Evolutionary conservation across 2,329 filamentous ascomycete genomes (phyloP).

Genomic region (Hansfordia pulvinata): DNA sequence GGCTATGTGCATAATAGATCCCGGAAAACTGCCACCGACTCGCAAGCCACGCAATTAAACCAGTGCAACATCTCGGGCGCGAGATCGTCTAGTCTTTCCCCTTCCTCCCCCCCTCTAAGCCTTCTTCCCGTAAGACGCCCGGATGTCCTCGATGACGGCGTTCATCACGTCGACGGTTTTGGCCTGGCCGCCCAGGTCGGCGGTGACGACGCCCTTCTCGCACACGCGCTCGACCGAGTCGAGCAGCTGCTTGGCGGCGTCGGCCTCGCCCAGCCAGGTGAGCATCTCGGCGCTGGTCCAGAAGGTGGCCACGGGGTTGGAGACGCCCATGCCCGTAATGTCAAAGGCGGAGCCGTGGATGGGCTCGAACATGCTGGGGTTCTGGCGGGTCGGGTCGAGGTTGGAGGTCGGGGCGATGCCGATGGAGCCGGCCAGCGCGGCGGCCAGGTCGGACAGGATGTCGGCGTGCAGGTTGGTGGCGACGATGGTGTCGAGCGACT

Average conservation of each 20-base stretch:
- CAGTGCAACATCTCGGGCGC: too few relatives aligned
- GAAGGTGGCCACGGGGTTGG: conserved; percentile 44
- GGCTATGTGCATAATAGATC: too few relatives aligned
- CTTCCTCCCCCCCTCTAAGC: too few relatives aligned
- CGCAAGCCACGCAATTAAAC: too few relatives aligned
- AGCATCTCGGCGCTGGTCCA: conserved; percentile 47
- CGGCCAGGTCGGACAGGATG: conserved; percentile 55
- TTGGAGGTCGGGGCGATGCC: conserved; percentile 61
- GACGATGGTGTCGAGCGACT: conserved; percentile 48
- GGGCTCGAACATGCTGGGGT: conserved; percentile 47
- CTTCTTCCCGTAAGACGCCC: conserved; percentile 4
- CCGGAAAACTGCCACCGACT: too few relatives aligned
- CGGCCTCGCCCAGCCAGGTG: conserved; percentile 38
- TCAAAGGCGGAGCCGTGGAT: conserved; percentile 47
- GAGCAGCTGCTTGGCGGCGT: conserved; percentile 34
- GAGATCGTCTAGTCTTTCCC: too few relatives aligned
- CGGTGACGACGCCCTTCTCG: conserved; percentile 34
- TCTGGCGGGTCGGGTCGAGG: conserved; percentile 42
- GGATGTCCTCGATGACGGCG: conserved; percentile 15
- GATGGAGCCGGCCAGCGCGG: conserved; percentile 56
- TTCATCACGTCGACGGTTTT: conserved; percentile 20
- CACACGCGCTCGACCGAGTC: conserved; percentile 37
- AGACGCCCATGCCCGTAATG: conserved; percentile 40
- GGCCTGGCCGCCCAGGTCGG: conserved; percentile 36
- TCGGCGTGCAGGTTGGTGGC: conserved; percentile 51